Base-by-base conservation (phyloP, 78 protist species). In the Pigoraptor vietnamica region DNA sequence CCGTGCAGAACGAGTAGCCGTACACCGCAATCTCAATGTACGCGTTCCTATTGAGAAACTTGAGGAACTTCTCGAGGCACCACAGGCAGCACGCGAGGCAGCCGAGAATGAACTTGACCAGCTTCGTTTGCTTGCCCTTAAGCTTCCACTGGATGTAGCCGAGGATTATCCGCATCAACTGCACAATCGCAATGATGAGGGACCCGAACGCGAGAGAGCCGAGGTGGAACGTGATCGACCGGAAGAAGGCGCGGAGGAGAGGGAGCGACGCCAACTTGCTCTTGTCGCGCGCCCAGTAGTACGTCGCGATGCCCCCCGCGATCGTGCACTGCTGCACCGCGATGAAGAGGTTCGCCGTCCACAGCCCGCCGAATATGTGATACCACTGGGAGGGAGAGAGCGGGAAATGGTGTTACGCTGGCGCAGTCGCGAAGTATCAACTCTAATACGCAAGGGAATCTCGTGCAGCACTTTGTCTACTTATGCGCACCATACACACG, bases 121-220 rank as follows among this genome's bases (percentile, higher is more conserved):
- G 0, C 40, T 39, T 32, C n/a, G 0, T 23, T 23, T 40, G 32
- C 14, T 19, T 1, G 34, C 24, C 14, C 34, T 38, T 36, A 14
- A 37, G 2, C 48, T 86, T 2, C 39, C 88, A 24, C 34, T 32
- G 34, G 37, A 86, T 25, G 48, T 86, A 86, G 1, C 10, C 89
- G 86, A 96, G 81, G 79, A 89, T 24, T 79, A 32, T 39, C 32
- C 97, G 92, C 40, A 93, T 39, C 25, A 91, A n/a, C 94, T 94
- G 94, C 23, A 95, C 81, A 40, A 95, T 0, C 32, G 97, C 94
- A 35, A 95, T 86, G 82, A 96, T 37, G 81, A 96, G 39, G 37
- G 95, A 25, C 39, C 97, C 97, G 32, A 92, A 0, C 21, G 94
- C 94, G 9, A 91, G 39, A 1, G 96, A 89, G 36, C 97, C 97